Conservation (phyloP, 148 eudicot genomes). For the Amaranthus cruentus region DNA sequence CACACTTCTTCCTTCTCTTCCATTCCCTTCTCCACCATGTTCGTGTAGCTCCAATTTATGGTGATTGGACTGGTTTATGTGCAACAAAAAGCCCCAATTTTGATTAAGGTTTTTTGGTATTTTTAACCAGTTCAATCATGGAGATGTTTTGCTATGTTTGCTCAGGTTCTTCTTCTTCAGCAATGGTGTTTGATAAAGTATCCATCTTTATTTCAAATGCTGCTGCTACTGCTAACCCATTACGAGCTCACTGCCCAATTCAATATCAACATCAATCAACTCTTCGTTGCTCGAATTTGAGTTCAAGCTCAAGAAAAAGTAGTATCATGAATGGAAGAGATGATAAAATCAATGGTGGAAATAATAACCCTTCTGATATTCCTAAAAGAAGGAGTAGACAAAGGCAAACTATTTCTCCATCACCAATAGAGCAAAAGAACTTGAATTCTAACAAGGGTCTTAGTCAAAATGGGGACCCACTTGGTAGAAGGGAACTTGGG, state of each 20-base stretch:
- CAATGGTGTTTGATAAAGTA: conserved; percentile 9
- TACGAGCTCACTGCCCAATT: neutral
- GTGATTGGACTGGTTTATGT: neutral
- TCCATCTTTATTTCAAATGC: neutral
- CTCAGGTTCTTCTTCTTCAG: neutral
- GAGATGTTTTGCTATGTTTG: conserved; percentile 23
- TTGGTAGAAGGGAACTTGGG: conserved; percentile 68
- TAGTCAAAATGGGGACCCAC: conserved; percentile 63
- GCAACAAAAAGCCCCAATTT: neutral
- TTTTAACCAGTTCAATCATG: conserved; percentile 8
- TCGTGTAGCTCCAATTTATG: neutral
- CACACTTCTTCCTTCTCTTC: neutral
- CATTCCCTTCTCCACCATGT: neutral
- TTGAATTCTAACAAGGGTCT: conserved; percentile 11
- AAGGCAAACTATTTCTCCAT: neutral
- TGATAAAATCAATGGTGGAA: neutral
- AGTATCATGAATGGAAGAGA: neutral
- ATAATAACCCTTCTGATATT: too few species aligned
- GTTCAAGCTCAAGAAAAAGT: neutral
- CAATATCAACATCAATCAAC: neutral
- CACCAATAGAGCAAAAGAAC: neutral
- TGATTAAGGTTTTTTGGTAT: too few species aligned
- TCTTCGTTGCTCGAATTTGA: conserved; percentile 8
- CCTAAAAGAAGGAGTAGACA: neutral
- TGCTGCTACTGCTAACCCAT: neutral